phyloP scores from a whole-genome alignment of 768 basidiomycete genomes.

The Sarcodon aspratus region DNA sequence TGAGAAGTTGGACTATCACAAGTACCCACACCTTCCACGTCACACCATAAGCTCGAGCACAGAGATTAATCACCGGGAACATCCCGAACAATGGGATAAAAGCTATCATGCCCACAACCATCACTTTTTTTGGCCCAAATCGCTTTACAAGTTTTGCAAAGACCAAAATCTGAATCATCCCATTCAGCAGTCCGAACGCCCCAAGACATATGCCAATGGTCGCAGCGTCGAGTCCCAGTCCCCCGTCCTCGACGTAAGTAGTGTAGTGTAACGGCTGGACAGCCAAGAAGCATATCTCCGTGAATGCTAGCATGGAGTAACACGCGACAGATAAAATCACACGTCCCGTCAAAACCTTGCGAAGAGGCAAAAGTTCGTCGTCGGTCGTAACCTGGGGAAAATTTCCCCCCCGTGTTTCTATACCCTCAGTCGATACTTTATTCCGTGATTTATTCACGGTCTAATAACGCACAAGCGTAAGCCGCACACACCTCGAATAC shows the following conservation, averaged over 20 bases:
- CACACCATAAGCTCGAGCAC: conserved; percentile 9
- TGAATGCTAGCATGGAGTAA: conserved; percentile 21
- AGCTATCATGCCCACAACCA: conserved; percentile 14
- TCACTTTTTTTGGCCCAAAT: conserved; percentile 23
- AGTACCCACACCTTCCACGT: conserved; percentile 11
- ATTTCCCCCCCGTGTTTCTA: background rate
- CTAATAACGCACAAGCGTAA: conserved; percentile 1
- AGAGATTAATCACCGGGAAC: conserved; percentile 17
- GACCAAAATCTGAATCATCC: conserved; percentile 25
- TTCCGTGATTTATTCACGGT: conserved; percentile 8
- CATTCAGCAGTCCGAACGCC: conserved; percentile 23
- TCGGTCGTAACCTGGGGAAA: background rate
- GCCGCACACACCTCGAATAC: background rate
- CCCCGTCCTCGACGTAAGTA: conserved; percentile 27
- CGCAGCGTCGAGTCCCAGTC: conserved; percentile 23
- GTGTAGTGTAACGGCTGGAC: conserved; percentile 28
- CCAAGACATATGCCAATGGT: conserved; percentile 27
- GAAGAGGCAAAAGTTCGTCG: conserved; percentile 10
- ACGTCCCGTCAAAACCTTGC: conserved; percentile 18
- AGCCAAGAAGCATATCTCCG: conserved; percentile 26
- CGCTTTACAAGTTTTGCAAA: conserved; percentile 24
- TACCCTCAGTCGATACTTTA: conserved; percentile 3
- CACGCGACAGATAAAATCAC: conserved; percentile 22
- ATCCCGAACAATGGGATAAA: conserved; percentile 14
- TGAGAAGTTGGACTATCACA: conserved; percentile 12